Base-by-base conservation (phyloP, 495 filamentous ascomycete species). In the Xylaria palmicola region DNA sequence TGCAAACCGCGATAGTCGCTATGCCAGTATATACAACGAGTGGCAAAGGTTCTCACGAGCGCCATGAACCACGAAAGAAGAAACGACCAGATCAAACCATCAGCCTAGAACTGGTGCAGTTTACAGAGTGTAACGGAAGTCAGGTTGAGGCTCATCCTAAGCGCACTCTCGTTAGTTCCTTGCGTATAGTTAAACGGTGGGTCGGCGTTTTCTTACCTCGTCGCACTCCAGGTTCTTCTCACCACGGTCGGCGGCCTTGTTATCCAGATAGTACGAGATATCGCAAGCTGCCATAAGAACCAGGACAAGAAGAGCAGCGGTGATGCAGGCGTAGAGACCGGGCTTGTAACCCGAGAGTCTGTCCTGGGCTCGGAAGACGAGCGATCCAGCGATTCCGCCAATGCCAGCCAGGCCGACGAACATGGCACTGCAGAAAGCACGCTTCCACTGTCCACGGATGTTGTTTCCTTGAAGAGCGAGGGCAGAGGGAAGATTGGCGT, bases 381-480 rank as follows among this genome's bases (percentile, higher is more conserved):
- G 72, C 26, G 76, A 75, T 22, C 83, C 81, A 15, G 77, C 77
- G 63, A 89, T 87, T 10, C 85, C 85, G 34, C 86, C 86, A 51
- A 88, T 74, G 27, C 80, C 83, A 15, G 83, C 85, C 39, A 79
- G 69, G 4, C 78, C 80, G 2, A 82, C 82, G 9, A 86, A 75
- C 0, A 79, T 82, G 1, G 85, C 85, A 39, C 81, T 83, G 52
- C 74, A 77, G 39, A 89, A 78, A 0, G 85, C 86, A 19, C 86
- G 79, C 52, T 84, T 87, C 85, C 85, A 88, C 65, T 88, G 85
- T 5, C 85, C 85, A 29, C 83, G 83, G 66, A 88, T 79, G 60
- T 88, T 88, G 71, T 87, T 88, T 9, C 82, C 81, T 67, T 73
- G 72, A 59, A 83, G 87, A 0, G 85, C 79, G 66, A 88, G 67